Conservation (phyloP, 2,329 filamentous ascomycete genomes). For the Clarireedia monteithiana region DNA sequence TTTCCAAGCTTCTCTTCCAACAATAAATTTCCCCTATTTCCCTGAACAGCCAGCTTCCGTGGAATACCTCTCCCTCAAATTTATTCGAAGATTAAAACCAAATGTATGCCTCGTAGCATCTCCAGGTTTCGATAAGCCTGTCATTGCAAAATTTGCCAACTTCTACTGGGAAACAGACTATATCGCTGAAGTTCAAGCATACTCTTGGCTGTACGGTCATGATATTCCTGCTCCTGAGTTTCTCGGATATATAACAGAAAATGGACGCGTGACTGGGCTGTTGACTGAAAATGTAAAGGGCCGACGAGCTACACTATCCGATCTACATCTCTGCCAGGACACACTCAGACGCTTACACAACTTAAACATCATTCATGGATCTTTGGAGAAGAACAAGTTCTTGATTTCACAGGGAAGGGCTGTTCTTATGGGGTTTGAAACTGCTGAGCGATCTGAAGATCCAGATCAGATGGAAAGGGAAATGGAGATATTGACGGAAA, state of each 20-base stretch:
- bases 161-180: conserved; percentile 11
- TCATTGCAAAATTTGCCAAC: conserved; percentile 18
- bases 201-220: conserved; percentile 19
- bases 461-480: conserved; percentile 1
- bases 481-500: neutral
- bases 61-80: conserved; percentile 31
- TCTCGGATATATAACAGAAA: conserved; percentile 29
- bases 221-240: conserved; percentile 24
- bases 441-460: conserved; percentile 9
- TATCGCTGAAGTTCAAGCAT: conserved; percentile 15
- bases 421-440: conserved; percentile 32
- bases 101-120: conserved; percentile 15
- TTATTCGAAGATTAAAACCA: conserved; percentile 11
- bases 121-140: conserved; percentile 12
- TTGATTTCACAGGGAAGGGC: conserved; percentile 25
- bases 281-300: conserved; percentile 27
- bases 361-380: conserved; percentile 31
- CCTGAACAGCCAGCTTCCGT: conserved; percentile 24
- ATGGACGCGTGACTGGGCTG: conserved; percentile 28
- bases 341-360: conserved; percentile 28
- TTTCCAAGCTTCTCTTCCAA: conserved; percentile 24
- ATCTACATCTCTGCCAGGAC: conserved; percentile 25
- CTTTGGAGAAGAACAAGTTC: conserved; percentile 34
- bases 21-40: conserved; percentile 30
- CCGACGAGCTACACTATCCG: conserved; percentile 23